phyloP scores from a whole-genome alignment of 352 stramenopile genomes.

The Phytopythium chamaehyphon region DNA sequence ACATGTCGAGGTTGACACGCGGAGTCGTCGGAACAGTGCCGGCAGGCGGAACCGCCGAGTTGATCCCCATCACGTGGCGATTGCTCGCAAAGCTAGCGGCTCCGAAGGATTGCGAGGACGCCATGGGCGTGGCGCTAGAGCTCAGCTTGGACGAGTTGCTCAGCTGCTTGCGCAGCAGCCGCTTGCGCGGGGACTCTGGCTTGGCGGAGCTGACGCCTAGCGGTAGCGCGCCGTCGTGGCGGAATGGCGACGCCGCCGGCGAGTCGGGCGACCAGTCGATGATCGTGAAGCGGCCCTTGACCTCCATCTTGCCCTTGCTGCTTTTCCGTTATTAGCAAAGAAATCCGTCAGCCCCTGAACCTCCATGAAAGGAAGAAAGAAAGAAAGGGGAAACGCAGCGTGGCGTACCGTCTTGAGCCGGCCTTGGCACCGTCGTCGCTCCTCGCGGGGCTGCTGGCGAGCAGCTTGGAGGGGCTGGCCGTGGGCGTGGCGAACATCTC shows the following conservation, averaged over 20 bases:
- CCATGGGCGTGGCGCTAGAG: not conserved
- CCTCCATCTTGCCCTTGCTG: slow-evolving; percentile 55
- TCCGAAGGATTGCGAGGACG: not conserved
- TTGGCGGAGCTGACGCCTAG: not conserved
- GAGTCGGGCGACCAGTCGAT: slow-evolving; percentile 73
- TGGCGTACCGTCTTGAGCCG: not conserved
- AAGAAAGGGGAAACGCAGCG: not conserved
- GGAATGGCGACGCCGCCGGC: slow-evolving; percentile 16
- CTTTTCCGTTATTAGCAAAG: not conserved
- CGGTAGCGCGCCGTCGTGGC: not conserved
- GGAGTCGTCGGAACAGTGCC: slow-evolving; percentile 14
- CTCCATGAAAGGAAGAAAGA: not conserved
- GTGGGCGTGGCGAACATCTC: slow-evolving; percentile 8
- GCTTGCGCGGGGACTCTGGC: slow-evolving; percentile 4
- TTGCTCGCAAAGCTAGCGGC: not conserved
- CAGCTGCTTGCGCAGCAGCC: slow-evolving; percentile 8
- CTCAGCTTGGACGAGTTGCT: not conserved
- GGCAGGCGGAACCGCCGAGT: not conserved
- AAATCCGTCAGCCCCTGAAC: not conserved
- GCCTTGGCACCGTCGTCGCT: not conserved
- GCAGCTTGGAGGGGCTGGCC: slow-evolving; percentile 6
- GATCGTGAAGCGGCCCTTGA: slow-evolving; percentile 78
- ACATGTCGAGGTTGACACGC: slow-evolving; percentile 39
- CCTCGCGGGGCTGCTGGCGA: not conserved
- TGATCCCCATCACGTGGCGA: slow-evolving; percentile 1